Evolutionary conservation across 202 grass and related monocot genomes (phyloP).

Genomic region (Cymbopogon flexuosus): DNA sequence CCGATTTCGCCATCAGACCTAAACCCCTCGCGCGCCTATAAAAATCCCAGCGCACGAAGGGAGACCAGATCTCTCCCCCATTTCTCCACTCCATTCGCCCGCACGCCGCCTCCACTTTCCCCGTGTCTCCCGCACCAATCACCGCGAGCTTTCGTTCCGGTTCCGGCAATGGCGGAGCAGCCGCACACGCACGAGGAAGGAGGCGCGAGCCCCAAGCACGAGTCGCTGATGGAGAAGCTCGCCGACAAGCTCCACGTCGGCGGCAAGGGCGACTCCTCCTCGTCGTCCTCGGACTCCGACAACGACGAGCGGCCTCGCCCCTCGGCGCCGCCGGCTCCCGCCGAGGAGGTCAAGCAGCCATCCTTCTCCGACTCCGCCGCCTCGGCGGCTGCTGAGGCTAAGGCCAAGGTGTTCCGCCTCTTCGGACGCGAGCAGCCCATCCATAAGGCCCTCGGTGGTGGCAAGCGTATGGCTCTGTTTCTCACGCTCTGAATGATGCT

Average conservation of each 20-base stretch:
- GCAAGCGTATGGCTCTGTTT: slow-evolving; percentile 57
- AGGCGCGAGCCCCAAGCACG: slow-evolving; percentile 43
- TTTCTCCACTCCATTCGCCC: not conserved
- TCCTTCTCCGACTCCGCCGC: slow-evolving; percentile 33
- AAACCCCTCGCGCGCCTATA: slow-evolving; percentile 20
- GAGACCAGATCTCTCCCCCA: not conserved
- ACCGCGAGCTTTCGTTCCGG: no score
- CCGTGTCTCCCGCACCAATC: slow-evolving; percentile 24
- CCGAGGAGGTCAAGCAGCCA: slow-evolving; percentile 16
- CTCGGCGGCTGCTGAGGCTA: slow-evolving; percentile 12
- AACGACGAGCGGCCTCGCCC: slow-evolving; percentile 46
- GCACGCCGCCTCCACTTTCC: not conserved
- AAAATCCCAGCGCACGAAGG: not conserved
- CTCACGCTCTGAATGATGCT: not conserved
- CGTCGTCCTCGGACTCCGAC: slow-evolving; percentile 57
- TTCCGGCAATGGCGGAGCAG: slow-evolving; percentile 56
- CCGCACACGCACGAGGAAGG: slow-evolving; percentile 49
- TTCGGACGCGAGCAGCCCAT: slow-evolving; percentile 84
- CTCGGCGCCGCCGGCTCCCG: slow-evolving; percentile 29
- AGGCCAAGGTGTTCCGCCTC: slow-evolving; percentile 78
- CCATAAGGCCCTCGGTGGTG: slow-evolving; percentile 75
- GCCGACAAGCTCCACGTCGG: slow-evolving; percentile 66
- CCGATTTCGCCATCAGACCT: slow-evolving; percentile 18
- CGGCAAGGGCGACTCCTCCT: slow-evolving; percentile 21
- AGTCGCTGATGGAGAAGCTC: slow-evolving; percentile 68